These are phyloP conservation scores for Sarocladium brachiariae DNA, from an alignment of 2,329 filamentous ascomycete species.

Conservation along the genomic window DNA sequence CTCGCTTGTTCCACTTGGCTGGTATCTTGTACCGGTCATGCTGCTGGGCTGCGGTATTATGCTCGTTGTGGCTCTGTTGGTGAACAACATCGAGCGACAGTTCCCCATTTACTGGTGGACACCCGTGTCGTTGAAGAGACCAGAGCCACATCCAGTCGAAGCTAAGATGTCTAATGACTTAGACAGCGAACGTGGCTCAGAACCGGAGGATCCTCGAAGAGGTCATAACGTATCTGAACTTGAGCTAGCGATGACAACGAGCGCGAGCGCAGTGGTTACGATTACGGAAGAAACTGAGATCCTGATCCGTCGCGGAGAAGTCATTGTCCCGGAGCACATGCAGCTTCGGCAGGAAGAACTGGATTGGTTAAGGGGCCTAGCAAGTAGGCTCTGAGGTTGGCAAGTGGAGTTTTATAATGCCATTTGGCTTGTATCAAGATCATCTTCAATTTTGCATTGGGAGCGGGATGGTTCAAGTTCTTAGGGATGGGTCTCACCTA, in stretches of 20 bases:
- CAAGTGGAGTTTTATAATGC: no score
- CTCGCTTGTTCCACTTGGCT: constrained; percentile 51
- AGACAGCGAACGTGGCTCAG: constrained; percentile 10
- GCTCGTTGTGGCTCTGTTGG: constrained; percentile 51
- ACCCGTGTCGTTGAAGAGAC: constrained; percentile 24
- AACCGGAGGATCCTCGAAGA: neutral
- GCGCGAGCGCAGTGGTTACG: constrained; percentile 2
- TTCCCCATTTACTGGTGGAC: constrained; percentile 70
- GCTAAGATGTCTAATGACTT: constrained; percentile 7
- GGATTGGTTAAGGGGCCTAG: constrained; percentile 28
- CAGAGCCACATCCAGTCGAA: constrained; percentile 9
- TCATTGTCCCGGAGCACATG: constrained; percentile 28
- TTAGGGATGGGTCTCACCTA: no score
- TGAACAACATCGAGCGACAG: constrained; percentile 63
- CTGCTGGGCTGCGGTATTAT: constrained; percentile 55
- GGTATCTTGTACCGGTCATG: constrained; percentile 60
- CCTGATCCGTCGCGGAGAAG: constrained; percentile 27
- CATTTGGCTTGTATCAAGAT: no score
- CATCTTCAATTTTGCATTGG: no score
- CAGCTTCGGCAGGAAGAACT: constrained; percentile 31
- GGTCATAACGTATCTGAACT: neutral
- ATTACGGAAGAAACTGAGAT: constrained; percentile 19
- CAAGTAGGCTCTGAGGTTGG: constrained; percentile 24
- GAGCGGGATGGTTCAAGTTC: no score
- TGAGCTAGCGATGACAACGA: neutral